Conservation (phyloP, 2,329 filamentous ascomycete species). For the Exophiala viscosa region DNA sequence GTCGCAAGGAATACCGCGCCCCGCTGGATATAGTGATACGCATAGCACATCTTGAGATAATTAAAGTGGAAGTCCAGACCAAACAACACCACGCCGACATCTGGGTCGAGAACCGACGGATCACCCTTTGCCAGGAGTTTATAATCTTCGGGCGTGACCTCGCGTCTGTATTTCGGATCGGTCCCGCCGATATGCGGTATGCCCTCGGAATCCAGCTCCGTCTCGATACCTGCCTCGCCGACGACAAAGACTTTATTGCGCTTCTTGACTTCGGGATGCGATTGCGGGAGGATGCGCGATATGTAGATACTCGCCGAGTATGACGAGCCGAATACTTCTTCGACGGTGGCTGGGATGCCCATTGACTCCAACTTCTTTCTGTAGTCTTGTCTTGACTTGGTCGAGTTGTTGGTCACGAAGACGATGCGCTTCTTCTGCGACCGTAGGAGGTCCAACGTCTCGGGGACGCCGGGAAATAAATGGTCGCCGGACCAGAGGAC, state of each 20-base stretch:
- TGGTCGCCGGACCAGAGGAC: conserved; percentile 96
- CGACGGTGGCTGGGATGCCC: conserved; percentile 65
- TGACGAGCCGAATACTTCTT: conserved; percentile 93
- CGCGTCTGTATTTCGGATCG: conserved; percentile 70
- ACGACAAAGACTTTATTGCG: conserved; percentile 94
- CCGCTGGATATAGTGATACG: conserved; percentile 75
- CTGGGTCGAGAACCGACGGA: conserved; percentile 71
- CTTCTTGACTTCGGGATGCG: conserved; percentile 41
- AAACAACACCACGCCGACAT: conserved; percentile 83
- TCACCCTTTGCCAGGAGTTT: conserved; percentile 66
- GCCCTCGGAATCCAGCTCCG: conserved; percentile 76
- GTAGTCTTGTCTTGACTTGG: conserved; percentile 90
- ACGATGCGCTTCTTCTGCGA: conserved; percentile 84
- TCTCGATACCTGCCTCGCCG: conserved; percentile 86
- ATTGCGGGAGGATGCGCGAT: conserved; percentile 67
- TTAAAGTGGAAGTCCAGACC: conserved; percentile 94
- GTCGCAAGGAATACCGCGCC: conserved; percentile 89
- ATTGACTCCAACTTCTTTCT: conserved; percentile 81
- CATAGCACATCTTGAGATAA: conserved; percentile 84
- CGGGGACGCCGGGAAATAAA: conserved; percentile 76
- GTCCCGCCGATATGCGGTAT: conserved; percentile 82
- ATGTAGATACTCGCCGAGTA: conserved; percentile 97
- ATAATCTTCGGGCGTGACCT: conserved; percentile 79
- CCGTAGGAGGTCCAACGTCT: conserved; percentile 79
- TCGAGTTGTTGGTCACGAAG: conserved; percentile 99